Evolutionary conservation across 306 rosid species (phyloP).

Genomic region (Phaseolus lunatus): DNA sequence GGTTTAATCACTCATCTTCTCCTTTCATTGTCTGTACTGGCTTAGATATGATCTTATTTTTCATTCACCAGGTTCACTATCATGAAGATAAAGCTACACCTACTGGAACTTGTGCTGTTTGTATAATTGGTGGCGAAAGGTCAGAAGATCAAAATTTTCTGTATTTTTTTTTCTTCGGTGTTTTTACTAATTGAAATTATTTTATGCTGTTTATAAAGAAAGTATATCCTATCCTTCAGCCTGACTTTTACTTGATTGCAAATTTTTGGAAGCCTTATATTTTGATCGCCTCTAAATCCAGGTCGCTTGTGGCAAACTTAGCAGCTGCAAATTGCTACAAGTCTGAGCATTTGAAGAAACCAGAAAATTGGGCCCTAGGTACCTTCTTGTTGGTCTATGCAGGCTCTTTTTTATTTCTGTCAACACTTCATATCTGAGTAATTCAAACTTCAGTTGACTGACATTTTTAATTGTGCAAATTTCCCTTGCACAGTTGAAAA

Average conservation of each 20-base stretch:
- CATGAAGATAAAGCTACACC: slow-evolving; percentile 79
- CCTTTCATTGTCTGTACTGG: not conserved
- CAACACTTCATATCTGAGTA: slow-evolving; percentile 25
- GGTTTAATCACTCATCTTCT: slow-evolving; percentile 38
- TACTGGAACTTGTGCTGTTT: slow-evolving; percentile 91
- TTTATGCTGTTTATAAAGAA: not conserved
- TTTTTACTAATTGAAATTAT: not conserved
- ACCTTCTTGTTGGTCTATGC: slow-evolving; percentile 28
- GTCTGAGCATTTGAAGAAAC: slow-evolving; percentile 76
- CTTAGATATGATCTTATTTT: slow-evolving; percentile 15
- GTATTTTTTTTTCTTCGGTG: not conserved
- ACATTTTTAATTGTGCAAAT: slow-evolving; percentile 22
- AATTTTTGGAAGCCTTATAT: slow-evolving; percentile 33
- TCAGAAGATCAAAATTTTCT: slow-evolving; percentile 33
- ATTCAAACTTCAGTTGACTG: not conserved
- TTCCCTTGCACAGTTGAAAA: slow-evolving; percentile 68
- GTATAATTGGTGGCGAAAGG: slow-evolving; percentile 87
- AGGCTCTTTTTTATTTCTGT: not conserved
- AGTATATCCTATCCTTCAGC: slow-evolving; percentile 8
- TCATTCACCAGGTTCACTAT: slow-evolving; percentile 68
- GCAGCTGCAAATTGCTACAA: slow-evolving; percentile 92
- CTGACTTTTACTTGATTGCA: slow-evolving; percentile 31
- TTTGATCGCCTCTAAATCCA: slow-evolving; percentile 33
- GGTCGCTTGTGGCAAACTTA: slow-evolving; percentile 87
- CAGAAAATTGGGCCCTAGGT: slow-evolving; percentile 91